These are phyloP conservation scores for Ustilago sp. DNA, from an alignment of 1,284 basidiomycete species.

Conservation along the genomic window DNA sequence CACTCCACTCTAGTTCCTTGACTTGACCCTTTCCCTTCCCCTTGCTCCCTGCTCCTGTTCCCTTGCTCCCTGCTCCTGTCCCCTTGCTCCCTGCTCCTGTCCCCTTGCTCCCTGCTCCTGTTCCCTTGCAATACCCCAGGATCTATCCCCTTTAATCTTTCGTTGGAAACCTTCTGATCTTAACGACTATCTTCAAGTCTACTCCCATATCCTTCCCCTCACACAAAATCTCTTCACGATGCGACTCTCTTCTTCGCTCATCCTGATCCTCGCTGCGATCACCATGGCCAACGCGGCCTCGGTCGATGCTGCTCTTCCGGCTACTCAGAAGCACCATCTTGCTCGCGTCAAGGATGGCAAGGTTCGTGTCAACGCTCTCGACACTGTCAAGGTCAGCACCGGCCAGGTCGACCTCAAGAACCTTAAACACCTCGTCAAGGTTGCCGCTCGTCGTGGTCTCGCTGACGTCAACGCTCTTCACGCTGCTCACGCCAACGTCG, in stretches of 20 bases:
- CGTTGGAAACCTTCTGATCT: background rate
- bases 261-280: conserved; percentile 36
- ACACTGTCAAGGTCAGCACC: conserved; percentile 18
- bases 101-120: conserved; percentile 1
- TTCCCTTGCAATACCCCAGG: background rate
- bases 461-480: conserved; percentile 9
- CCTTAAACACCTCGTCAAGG: conserved; percentile 19
- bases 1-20: conserved; percentile 18
- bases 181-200: background rate
- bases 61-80: conserved; percentile 1
- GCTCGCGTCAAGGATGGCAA: conserved; percentile 23
- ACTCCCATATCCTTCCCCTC: background rate
- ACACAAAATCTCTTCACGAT: conserved; percentile 13
- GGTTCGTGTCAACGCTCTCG: conserved; percentile 22
- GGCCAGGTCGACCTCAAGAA: conserved; percentile 15
- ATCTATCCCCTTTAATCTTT: background rate
- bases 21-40: conserved; percentile 1
- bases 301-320: conserved; percentile 17
- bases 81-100: conserved; percentile 3
- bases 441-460: conserved; percentile 14
- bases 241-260: conserved; percentile 37
- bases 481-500: conserved; percentile 9
- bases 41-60: conserved; percentile 5
- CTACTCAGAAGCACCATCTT: conserved; percentile 20
- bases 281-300: conserved; percentile 24